Percentiles rank a stretch among this genome's conserved stretches.
Conservation (phyloP, 2,329 filamentous ascomycete species). For the Fusarium fujikuroi region DNA sequence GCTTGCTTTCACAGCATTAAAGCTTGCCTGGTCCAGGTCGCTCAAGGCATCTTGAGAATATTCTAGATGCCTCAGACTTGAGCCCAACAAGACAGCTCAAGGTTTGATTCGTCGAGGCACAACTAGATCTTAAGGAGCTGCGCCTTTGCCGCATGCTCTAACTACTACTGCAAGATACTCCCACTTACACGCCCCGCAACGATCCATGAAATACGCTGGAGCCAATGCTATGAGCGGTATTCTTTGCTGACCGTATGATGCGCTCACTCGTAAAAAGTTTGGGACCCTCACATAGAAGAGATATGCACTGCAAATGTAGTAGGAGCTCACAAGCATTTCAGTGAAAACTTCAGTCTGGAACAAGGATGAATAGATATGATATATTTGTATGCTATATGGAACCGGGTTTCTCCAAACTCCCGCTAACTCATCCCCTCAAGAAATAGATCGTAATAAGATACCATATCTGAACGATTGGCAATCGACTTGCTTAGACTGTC, state of each 20-base stretch:
- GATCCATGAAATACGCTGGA: not conserved
- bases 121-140: not conserved
- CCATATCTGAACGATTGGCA: not conserved
- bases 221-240: constrained; percentile 25
- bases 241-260: constrained; percentile 25
- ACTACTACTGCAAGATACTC: not conserved
- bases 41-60: not conserved
- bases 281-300: not conserved
- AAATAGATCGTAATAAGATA: constrained; percentile 7
- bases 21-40: not conserved
- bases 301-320: not conserved
- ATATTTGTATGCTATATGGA: not conserved
- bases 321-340: not conserved
- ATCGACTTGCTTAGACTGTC: not conserved
- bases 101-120: not conserved
- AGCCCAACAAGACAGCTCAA: not conserved
- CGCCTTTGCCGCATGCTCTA: not conserved
- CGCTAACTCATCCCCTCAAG: constrained; percentile 11
- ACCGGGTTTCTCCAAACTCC: constrained; percentile 30
- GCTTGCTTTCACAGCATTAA: not conserved
- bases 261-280: not conserved
- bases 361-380: not conserved
- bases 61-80: not conserved
- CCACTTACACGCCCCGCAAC: constrained; percentile 2
- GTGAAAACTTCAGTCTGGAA: not conserved